Base-by-base conservation (phyloP, 768 basidiomycete genomes). In the Coprinopsis sp. region DNA sequence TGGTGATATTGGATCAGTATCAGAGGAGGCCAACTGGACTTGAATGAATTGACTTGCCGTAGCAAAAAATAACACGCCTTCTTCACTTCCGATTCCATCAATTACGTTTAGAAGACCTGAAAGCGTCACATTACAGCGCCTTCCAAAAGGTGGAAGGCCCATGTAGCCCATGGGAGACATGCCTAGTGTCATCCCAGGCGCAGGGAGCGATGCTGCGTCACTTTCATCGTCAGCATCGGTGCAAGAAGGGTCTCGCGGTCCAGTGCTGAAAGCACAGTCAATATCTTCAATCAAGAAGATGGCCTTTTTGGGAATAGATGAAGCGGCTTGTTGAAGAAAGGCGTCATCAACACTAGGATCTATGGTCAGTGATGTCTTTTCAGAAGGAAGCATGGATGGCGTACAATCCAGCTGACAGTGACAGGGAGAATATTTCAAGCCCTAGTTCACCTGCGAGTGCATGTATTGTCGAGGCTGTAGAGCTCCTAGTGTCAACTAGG, bases 361-460 rank as follows among this genome's bases (percentile, higher is more conserved):
- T 23, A 37, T 30, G 18, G 46, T 54, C 56, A 39, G 22, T 44
- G 33, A 36, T 41, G 33, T 7, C 42, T 27, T 1, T 23, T 37
- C 19, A 6, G 24, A 45, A 10, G 21, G 19, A 27, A 37, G 33
- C n/a, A 31, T 25, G 33, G 37, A 21, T 28, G 6, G 62, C 71
- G 28, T 56, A 79, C 76, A 68, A 69, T 33, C 63, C 58, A 14
- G 76, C 70, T 1, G 77, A 69, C 0, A 81, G 62, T 0, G 78
- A 78, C 12, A 82, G 55, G 1, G 76, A 66, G 56, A 89, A 93
- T 45, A 95, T 91, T 62, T 93, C 89, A n/a, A 95, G 72, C 4
- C 81, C 79, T 8, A 94, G 70, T 59, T 88, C 87, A 5, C 76
- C 74, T 5, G 74, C 73, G 21, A 79, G 61, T 11, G 77, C 77